Evolutionary conservation across 176 grass and related monocot genomes (phyloP), one percentile per base, ranked within the genome.

Genomic region (Oryza glumipatula): DNA sequence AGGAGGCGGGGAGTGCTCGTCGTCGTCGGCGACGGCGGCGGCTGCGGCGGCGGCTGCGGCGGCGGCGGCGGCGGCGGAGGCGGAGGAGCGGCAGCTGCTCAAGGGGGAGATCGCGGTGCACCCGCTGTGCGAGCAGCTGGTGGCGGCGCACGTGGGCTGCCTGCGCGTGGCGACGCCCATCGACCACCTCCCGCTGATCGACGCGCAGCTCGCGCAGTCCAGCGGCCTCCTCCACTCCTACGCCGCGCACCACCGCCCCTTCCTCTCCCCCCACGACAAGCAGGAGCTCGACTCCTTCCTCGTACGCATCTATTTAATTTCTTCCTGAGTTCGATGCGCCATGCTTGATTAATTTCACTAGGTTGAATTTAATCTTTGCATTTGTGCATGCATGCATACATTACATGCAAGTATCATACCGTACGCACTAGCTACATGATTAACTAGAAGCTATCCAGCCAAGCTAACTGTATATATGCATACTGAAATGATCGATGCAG

Each of bases 31-130:
- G 1, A 63, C 80, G 2, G 67, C 90, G 1, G 89, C 80, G 3
- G 83, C 89, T 0, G 84, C 74, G 0, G 91, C 84, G 0, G 84
- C 77, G 0, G 88, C 89, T 0, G 78, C 84, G 0, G 94, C 83
- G 0, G 92, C 92, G 0, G 84, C 86, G 0, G 84, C 80, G 1
- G 89, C 69, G 21, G 96, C 76, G n/a, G 96, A 90, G 77, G 85
- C 89, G 30, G 87, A 95, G 81, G 89, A 99, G 76, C 86, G 89
- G 77, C 92, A 99, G 86, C 84, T 99, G 61, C 83, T 96, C 11
- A 99, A 99, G 88, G 88, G 88, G 70, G 97, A 99, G 87, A 96
- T 99, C 72, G 90, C 92, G 86, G 94, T 99, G 89, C 97, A 99
- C 84, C 94, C 94, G 38, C 86, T 99, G 28, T 99, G 97, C 81